phyloP scores from a whole-genome alignment of 768 basidiomycete species.

The Psilocybe cyanescens region DNA sequence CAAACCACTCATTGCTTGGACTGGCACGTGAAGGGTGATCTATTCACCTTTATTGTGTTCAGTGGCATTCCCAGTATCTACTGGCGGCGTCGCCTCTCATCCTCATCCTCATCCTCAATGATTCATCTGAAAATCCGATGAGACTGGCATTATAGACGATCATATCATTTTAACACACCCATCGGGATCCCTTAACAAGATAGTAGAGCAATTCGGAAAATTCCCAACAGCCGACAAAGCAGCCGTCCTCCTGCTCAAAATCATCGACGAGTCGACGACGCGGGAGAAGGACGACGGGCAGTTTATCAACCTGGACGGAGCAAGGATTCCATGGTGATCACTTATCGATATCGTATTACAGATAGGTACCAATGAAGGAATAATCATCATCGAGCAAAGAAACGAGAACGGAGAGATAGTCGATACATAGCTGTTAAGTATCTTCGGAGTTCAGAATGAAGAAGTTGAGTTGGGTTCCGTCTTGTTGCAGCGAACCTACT shows the following conservation, averaged over 20 bases:
- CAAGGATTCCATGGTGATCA: conserved; percentile 4
- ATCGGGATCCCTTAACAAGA: neutral
- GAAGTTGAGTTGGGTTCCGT: no score
- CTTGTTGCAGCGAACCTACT: no score
- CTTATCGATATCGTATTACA: no score
- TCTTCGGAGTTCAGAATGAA: no score
- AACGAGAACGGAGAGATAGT: no score
- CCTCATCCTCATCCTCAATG: no score
- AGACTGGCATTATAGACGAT: neutral
- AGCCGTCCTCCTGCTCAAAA: neutral
- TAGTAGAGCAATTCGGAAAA: neutral
- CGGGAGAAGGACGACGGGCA: conserved; percentile 12
- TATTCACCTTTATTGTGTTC: neutral
- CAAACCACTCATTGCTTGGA: neutral
- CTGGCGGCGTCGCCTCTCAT: neutral
- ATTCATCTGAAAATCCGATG: neutral
- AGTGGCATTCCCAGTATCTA: conserved; percentile 11
- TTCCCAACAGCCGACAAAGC: neutral
- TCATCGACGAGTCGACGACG: conserved; percentile 6
- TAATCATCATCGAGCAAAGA: no score
- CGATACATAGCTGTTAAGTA: no score
- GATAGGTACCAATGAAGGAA: no score
- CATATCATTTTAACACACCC: neutral
- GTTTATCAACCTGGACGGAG: conserved; percentile 9
- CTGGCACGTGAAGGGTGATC: neutral